phyloP scores from a whole-genome alignment of 805 yeast genomes.

The Ogataea glucozyma region DNA sequence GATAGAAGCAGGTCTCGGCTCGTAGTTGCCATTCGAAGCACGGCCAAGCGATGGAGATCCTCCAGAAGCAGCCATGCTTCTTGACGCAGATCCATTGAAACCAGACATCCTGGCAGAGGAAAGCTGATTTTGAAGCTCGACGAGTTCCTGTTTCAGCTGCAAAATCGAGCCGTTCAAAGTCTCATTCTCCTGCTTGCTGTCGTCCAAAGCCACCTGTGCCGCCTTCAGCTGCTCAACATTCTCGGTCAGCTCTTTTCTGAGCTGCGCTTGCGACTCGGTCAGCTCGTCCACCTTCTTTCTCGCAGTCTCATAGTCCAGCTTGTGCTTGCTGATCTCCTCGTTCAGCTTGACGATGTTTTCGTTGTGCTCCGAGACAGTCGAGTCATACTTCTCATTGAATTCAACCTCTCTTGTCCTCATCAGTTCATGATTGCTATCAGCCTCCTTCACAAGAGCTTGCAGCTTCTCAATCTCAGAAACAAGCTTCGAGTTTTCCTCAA shows the following conservation, averaged over 20 bases:
- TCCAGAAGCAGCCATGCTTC: constrained; percentile 32
- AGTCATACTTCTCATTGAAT: constrained; percentile 46
- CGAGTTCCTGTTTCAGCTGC: constrained; percentile 46
- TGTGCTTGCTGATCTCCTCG: constrained; percentile 54
- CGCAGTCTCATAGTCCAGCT: constrained; percentile 57
- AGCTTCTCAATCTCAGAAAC: constrained; percentile 59
- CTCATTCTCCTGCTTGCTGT: constrained; percentile 62
- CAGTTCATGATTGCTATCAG: constrained; percentile 51
- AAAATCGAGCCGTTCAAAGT: constrained; percentile 65
- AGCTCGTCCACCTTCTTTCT: constrained; percentile 60
- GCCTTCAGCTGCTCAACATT: constrained; percentile 61
- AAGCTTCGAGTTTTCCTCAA: constrained; percentile 78
- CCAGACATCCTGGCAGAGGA: constrained; percentile 22
- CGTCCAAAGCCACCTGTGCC: constrained; percentile 58
- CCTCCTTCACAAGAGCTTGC: constrained; percentile 53
- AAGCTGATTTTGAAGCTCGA: constrained; percentile 35
- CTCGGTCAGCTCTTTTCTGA: constrained; percentile 62
- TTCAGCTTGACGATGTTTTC: constrained; percentile 51
- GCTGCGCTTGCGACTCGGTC: constrained; percentile 57
- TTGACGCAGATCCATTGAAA: constrained; percentile 17
- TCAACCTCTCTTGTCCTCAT: constrained; percentile 58
- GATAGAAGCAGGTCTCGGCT: constrained; percentile 60
- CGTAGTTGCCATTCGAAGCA: constrained; percentile 37
- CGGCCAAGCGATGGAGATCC: constrained; percentile 25
- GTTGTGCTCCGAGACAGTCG: constrained; percentile 48